Evolutionary conservation across 2,329 filamentous ascomycete genomes (phyloP), one percentile per base, ranked within the genome.

Genomic region (Colletotrichum sojae): DNA sequence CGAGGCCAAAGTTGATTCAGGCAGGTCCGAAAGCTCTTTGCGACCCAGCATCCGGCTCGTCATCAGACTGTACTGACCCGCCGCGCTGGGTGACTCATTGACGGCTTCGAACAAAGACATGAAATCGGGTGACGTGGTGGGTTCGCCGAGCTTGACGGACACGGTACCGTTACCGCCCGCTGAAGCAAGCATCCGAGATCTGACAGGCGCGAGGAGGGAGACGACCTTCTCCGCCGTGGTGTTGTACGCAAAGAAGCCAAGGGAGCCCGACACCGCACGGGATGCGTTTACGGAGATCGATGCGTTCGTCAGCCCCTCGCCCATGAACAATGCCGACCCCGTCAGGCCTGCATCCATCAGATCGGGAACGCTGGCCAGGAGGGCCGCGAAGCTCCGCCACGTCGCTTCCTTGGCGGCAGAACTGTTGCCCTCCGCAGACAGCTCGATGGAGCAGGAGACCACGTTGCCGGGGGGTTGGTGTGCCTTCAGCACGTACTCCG

Each of bases 401-500:
- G 65, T 40, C 27, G 39, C 59, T 15, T 53, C 59, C 20, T 57
- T 57, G 45, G 65, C 61, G 6, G 52, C 9, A 1, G 59, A 51
- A 43, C 48, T 53, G 18, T 67, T 67, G 1, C 60, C 36, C 2
- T 16, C 25, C 1, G 65, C 46, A 9, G 65, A 52, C 4, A 67
- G 25, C n/a, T 63, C 22, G 6, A 67, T 40, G 39, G 2, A 25
- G 18, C 48, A 48, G 5, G 65, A 57, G 48, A 67, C 59, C 2
- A 67, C 65, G 27, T 67, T 67, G 27, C 59, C 65, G 0, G 65
- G 65, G 20, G 16, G 27, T 12, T 52, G 39, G 25, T 67, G 53
- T 10, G 65, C 53, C 58, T 63, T 58, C 36, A 67, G 49, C 53
- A 67, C 39, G 22, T 63, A 58, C 43, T 60, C 57, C 22, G 82